Conservation (phyloP, 176 grass and related monocot species). For the Poa annua region DNA sequence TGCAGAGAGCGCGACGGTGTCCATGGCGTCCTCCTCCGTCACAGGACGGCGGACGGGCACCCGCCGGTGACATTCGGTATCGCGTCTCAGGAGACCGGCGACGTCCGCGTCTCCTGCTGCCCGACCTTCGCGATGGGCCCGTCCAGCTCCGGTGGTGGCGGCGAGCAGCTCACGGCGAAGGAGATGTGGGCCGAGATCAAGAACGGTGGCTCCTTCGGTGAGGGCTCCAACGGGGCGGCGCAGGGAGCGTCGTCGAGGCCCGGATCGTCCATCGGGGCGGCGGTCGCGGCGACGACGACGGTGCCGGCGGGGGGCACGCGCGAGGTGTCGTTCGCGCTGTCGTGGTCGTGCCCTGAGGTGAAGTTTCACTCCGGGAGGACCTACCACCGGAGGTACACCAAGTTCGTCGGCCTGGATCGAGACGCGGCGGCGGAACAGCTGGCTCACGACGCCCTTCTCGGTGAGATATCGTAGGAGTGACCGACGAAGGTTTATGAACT, state of each 20-base stretch:
- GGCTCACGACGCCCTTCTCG: conserved; percentile 61
- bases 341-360: conserved; percentile 69
- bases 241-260: conserved; percentile 29
- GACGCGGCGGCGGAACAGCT: conserved; percentile 53
- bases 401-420: conserved; percentile 62
- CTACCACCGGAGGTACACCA: conserved; percentile 72
- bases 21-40: conserved; percentile 62
- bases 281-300: conserved; percentile 53
- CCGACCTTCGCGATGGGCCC: conserved; percentile 57
- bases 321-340: conserved; percentile 64
- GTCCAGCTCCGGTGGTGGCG: conserved; percentile 31
- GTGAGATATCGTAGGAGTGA: conserved; percentile 34
- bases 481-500: neutral
- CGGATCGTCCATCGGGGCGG: conserved; percentile 72
- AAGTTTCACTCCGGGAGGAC: conserved; percentile 61
- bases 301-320: conserved; percentile 49
- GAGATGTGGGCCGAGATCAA: conserved; percentile 68
- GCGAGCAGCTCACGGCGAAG: conserved; percentile 48
- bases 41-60: conserved; percentile 54
- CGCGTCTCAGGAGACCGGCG: conserved; percentile 57
- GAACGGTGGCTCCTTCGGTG: conserved; percentile 60
- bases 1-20: conserved; percentile 59
- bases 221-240: conserved; percentile 21
- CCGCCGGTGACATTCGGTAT: conserved; percentile 68
- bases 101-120: conserved; percentile 61